These are phyloP conservation scores for Leucaena leucocephala DNA, from an alignment of 306 rosid genomes.

Conservation along the genomic window DNA sequence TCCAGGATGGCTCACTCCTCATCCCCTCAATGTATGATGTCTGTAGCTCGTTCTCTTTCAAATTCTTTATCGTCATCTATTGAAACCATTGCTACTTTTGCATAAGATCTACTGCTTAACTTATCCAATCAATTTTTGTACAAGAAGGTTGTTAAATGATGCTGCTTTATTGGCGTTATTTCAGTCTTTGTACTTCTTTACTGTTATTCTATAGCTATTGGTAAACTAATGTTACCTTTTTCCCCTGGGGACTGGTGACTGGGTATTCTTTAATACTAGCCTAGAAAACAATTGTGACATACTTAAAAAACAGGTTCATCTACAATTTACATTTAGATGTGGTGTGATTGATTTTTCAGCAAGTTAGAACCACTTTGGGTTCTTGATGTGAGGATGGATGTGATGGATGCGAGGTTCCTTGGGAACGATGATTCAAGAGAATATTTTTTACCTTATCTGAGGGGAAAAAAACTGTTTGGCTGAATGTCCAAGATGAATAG, in stretches of 20 bases:
- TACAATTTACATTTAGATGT: background rate
- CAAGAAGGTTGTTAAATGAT: background rate
- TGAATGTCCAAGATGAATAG: background rate
- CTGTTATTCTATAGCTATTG: background rate
- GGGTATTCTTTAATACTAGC: background rate
- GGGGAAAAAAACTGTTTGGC: background rate
- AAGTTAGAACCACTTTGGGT: background rate
- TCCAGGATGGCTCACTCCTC: constrained; percentile 72
- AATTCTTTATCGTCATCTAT: background rate
- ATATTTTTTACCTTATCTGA: background rate
- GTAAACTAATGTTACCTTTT: background rate
- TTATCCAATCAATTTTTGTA: background rate
- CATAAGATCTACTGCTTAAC: background rate
- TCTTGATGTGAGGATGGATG: background rate
- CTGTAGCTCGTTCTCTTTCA: constrained; percentile 6
- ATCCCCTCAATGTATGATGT: constrained; percentile 57
- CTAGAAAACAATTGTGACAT: background rate
- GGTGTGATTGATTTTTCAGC: background rate
- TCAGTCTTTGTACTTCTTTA: background rate
- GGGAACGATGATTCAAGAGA: background rate
- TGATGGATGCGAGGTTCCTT: background rate
- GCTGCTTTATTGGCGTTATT: background rate
- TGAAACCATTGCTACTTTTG: background rate
- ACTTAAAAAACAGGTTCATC: background rate
- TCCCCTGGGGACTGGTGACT: background rate